phyloP scores from a whole-genome alignment of 2,329 filamentous ascomycete genomes.

The Ophiostoma himal-ulmi region DNA sequence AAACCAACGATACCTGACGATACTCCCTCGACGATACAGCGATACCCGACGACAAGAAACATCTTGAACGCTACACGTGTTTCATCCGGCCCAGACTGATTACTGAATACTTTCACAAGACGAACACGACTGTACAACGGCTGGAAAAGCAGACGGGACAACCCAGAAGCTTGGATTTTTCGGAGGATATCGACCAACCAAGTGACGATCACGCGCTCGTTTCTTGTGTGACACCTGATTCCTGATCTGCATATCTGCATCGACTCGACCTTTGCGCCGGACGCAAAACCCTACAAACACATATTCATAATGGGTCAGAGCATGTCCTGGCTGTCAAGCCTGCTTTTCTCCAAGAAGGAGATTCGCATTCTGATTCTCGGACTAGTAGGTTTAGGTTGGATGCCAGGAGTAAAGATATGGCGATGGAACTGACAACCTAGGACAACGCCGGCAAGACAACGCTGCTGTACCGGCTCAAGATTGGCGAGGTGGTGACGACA shows the following conservation, averaged over 20 bases:
- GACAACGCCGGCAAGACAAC: slow-evolving; percentile 99
- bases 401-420: too few species aligned
- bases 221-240: too few species aligned
- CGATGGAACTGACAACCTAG: slow-evolving; percentile 40
- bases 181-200: background rate
- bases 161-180: background rate
- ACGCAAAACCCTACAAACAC: background rate
- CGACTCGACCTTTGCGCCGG: background rate
- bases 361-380: slow-evolving; percentile 93
- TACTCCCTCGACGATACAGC: background rate
- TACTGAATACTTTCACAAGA: background rate
- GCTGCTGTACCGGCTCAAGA: slow-evolving; percentile 92
- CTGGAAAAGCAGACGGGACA: slow-evolving; percentile 1
- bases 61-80: background rate
- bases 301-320: slow-evolving; percentile 53
- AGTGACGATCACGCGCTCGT: background rate
- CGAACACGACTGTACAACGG: background rate
- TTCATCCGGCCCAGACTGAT: background rate
- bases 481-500: slow-evolving; percentile 97
- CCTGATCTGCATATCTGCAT: background rate
- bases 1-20: slow-evolving; percentile 4
- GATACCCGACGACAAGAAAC: background rate
- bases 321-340: slow-evolving; percentile 63
- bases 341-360: slow-evolving; percentile 93
- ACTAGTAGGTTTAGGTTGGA: slow-evolving; percentile 53